Evolutionary conservation across 371 early-diverging fungal genomes (phyloP).

Genomic region (Mortierella sp.): DNA sequence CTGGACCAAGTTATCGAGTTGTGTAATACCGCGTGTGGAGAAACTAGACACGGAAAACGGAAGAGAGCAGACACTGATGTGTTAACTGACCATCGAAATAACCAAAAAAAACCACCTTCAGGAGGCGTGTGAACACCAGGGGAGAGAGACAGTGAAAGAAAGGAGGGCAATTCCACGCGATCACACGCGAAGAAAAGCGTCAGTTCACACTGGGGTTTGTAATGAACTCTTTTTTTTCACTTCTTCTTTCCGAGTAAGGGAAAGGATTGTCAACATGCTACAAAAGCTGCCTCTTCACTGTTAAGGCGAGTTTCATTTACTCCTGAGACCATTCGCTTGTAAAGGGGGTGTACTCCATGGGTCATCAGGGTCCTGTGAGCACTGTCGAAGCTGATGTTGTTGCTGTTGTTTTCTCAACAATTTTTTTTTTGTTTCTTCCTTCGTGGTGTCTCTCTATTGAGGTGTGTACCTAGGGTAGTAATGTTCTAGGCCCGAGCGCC

Average conservation of each 20-base stretch:
- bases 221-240: not conserved
- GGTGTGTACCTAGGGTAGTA: slow-evolving; percentile 58
- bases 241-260: not conserved
- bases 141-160: not conserved
- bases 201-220: not conserved
- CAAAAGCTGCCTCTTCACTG: not conserved
- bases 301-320: not conserved
- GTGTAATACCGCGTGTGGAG: slow-evolving; percentile 72
- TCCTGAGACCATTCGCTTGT: not conserved
- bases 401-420: not conserved
- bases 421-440: not conserved
- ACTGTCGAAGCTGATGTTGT: not conserved
- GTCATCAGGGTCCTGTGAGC: slow-evolving; percentile 12
- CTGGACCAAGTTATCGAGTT: slow-evolving; percentile 69
- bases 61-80: not conserved
- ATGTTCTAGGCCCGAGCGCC: slow-evolving; percentile 60
- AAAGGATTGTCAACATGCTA: not conserved
- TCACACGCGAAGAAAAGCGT: not conserved
- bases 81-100: not conserved
- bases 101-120: slow-evolving; percentile 11
- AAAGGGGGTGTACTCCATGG: not conserved
- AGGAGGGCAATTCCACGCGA: not conserved
- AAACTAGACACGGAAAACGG: slow-evolving; percentile 55
- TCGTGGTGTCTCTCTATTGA: not conserved
- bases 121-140: slow-evolving; percentile 10